Conservation (phyloP, 371 early-diverging fungal genomes). For the Apophysomyces variabilis region DNA sequence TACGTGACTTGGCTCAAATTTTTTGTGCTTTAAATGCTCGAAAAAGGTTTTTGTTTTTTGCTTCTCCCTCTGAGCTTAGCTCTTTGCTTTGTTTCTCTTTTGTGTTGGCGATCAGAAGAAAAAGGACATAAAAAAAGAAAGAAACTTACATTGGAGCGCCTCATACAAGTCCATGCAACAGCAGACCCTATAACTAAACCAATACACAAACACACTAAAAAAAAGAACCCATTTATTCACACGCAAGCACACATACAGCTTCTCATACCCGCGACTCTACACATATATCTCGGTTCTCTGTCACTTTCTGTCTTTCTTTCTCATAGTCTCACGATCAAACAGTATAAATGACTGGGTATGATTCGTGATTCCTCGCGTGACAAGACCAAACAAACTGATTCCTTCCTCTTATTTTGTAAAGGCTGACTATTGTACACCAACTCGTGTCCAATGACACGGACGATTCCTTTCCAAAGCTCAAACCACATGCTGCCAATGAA, state of each 20-base stretch:
- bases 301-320: too few species aligned
- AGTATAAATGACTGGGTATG: conserved; percentile 1
- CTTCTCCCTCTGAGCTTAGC: background rate
- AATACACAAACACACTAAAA: too few species aligned
- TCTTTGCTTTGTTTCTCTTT: conserved; percentile 4
- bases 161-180: background rate
- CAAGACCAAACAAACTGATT: background rate
- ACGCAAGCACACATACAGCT: background rate
- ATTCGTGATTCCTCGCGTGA: background rate
- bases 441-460: conserved; percentile 11
- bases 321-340: background rate
- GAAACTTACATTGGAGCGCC: background rate
- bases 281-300: background rate
- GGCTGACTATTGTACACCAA: conserved; percentile 39
- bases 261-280: background rate
- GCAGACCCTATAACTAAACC: background rate
- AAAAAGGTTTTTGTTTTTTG: conserved; percentile 3
- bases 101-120: background rate
- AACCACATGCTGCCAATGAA: conserved; percentile 15
- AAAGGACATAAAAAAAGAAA: background rate
- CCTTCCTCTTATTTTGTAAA: conserved; percentile 6
- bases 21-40: conserved; percentile 9
- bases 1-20: conserved; percentile 9
- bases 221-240: background rate
- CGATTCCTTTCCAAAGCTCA: conserved; percentile 9